These are phyloP conservation scores for Aureobasidium sp. DNA, from an alignment of 2,329 filamentous ascomycete genomes.

Conservation along the genomic window DNA sequence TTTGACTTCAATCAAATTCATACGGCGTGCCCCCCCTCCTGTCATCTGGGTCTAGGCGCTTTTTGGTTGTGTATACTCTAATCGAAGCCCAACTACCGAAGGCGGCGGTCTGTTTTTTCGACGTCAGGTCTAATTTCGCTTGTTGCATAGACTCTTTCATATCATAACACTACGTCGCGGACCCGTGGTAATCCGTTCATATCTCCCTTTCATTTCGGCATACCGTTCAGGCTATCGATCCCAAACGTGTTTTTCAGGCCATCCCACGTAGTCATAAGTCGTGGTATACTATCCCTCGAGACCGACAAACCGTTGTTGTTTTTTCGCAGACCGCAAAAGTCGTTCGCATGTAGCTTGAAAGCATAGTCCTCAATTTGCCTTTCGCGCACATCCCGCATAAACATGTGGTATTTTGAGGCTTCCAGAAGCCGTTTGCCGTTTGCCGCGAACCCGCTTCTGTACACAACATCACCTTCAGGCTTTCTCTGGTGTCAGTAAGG, in stretches of 20 bases:
- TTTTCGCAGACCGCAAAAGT: slow-evolving; percentile 1
- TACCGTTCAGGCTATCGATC: slow-evolving; percentile 12
- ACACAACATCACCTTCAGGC: not conserved
- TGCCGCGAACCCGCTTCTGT: not conserved
- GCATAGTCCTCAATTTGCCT: not conserved
- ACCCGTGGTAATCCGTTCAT: not conserved
- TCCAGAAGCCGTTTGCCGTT: slow-evolving; percentile 7
- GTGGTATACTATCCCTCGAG: not conserved
- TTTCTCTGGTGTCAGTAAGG: not conserved
- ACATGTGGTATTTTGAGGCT: not conserved
- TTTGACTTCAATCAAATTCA: not conserved
- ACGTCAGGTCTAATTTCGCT: slow-evolving; percentile 5
- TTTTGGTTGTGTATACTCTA: slow-evolving; percentile 6
- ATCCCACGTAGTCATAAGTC: not conserved
- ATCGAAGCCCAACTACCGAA: not conserved
- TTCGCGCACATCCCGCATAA: not conserved
- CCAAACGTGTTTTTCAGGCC: not conserved
- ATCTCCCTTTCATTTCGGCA: slow-evolving; percentile 11
- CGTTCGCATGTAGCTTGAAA: not conserved
- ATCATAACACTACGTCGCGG: slow-evolving; percentile 1
- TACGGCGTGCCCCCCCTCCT: not conserved
- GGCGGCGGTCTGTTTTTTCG: not conserved
- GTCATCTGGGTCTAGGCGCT: not conserved
- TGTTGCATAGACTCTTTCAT: slow-evolving; percentile 7
- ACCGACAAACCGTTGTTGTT: slow-evolving; percentile 6